Evolutionary conservation across 2,329 filamentous ascomycete species (phyloP).

Genomic region (Colletotrichum sp.): DNA sequence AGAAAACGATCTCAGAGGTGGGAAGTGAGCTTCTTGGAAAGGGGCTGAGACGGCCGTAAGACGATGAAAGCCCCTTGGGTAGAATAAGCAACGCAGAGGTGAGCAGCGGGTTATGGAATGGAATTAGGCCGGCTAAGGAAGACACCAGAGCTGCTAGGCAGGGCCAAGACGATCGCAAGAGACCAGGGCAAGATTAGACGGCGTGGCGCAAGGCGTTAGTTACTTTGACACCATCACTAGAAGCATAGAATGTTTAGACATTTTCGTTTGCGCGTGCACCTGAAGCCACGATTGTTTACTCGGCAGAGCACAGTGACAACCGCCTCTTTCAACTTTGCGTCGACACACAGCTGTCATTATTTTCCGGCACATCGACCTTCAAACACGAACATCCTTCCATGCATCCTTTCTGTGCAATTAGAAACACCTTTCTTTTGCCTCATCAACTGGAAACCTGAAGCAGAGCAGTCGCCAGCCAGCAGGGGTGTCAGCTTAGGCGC

Average conservation of each 20-base stretch:
- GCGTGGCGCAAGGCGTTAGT: conserved; percentile 11
- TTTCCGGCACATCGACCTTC: background rate
- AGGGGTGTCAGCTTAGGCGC: background rate
- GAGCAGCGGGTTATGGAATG: background rate
- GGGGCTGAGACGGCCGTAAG: conserved; percentile 43
- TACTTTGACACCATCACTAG: background rate
- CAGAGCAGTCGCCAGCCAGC: background rate
- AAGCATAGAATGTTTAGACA: background rate
- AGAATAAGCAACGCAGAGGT: background rate
- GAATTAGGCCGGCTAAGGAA: background rate
- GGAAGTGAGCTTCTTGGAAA: conserved; percentile 56
- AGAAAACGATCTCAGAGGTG: conserved; percentile 63
- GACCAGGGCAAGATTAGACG: background rate
- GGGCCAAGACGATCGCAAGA: background rate
- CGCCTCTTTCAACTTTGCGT: background rate
- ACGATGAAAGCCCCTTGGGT: background rate
- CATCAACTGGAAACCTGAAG: background rate
- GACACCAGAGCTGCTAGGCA: background rate
- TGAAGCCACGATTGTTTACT: background rate
- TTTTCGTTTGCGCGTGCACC: background rate
- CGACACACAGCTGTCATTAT: background rate
- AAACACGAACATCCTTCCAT: background rate
- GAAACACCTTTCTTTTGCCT: background rate
- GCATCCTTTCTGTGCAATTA: background rate
- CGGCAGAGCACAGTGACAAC: background rate